Conservation (phyloP, 2,329 filamentous ascomycete genomes). For the Monosporascus sp. region DNA sequence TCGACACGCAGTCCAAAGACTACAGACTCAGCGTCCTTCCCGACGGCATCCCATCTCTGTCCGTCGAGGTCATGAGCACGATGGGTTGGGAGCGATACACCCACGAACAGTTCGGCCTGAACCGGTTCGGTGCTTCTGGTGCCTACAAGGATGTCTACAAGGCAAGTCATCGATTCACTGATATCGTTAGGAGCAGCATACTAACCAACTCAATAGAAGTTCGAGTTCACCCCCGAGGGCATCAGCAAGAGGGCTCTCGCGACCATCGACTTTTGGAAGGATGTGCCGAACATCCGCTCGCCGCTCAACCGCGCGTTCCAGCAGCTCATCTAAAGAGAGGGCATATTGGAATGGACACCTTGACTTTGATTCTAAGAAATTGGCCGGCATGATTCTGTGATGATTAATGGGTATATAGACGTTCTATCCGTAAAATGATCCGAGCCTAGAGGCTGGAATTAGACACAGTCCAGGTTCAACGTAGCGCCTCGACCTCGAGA, state of each 20-base stretch:
- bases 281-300: conserved; percentile 80
- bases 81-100: conserved; percentile 99
- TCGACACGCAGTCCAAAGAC: conserved; percentile 88
- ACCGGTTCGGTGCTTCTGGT: conserved; percentile 96
- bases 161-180: conserved; percentile 42
- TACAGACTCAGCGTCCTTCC: conserved; percentile 91
- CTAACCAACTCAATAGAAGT: conserved; percentile 65
- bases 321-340: conserved; percentile 73
- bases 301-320: conserved; percentile 97
- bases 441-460: conserved; percentile 8
- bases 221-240: conserved; percentile 97
- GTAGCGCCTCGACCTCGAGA: not conserved
- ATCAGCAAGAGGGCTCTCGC: conserved; percentile 89
- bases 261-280: conserved; percentile 98
- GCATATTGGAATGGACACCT: not conserved
- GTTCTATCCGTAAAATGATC: conserved; percentile 17
- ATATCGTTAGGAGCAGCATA: conserved; percentile 1
- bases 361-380: not conserved
- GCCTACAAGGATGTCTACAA: conserved; percentile 98
- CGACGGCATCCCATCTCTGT: conserved; percentile 87
- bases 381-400: not conserved
- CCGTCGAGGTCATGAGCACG: conserved; percentile 94
- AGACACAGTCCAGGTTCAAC: not conserved
- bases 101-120: conserved; percentile 98
- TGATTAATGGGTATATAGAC: conserved; percentile 19